Evolutionary conservation across 2,329 filamentous ascomycete genomes (phyloP), one percentile per base, ranked within the genome.

Genomic region (Didymella segeticola): DNA sequence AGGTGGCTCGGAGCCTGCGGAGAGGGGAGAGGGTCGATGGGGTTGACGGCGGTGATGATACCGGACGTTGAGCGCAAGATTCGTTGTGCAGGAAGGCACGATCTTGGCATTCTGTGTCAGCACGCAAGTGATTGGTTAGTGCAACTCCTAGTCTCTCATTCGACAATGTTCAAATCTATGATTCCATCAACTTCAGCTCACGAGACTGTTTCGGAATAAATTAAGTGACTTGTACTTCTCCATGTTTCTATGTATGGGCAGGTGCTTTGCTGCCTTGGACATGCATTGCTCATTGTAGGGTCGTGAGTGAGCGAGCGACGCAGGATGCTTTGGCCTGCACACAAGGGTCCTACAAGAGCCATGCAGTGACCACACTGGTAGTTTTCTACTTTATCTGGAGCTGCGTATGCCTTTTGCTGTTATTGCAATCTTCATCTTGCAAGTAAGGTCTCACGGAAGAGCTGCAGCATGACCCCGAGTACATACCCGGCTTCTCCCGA

Each of bases 1-100:
- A 69, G 72, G 68, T 73, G 73, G 72, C 72, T 68, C 72, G 64
- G 60, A 63, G 68, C 66, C 67, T 63, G 62, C 56, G 64, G 58
- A 61, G 64, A 62, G 62, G 60, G 57, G 67, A 62, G 66, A 66
- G 65, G 64, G 62, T 67, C 67, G 69, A 71, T 74, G 72, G 72
- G 67, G 65, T 60, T 64, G 66, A 54, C 61, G 70, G 64, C 62
- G 68, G 62, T 62, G 64, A 61, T 67, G 66, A 59, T 67, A 61
- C 58, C 57, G 58, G 61, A 27, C 51, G 51, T 54, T 46, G 51
- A 54, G 45, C 45, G 51, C 51, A 53, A 52, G 51, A 48, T 38
- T 53, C 37, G 42, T 37, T 15, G 19, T 9, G 27, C 14, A 42
- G 41, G 30, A 25, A 27, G 25, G 43, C 29, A 43, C 45, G 31